Evolutionary conservation across 306 rosid genomes (phyloP).

Genomic region (Carpinus viminea): DNA sequence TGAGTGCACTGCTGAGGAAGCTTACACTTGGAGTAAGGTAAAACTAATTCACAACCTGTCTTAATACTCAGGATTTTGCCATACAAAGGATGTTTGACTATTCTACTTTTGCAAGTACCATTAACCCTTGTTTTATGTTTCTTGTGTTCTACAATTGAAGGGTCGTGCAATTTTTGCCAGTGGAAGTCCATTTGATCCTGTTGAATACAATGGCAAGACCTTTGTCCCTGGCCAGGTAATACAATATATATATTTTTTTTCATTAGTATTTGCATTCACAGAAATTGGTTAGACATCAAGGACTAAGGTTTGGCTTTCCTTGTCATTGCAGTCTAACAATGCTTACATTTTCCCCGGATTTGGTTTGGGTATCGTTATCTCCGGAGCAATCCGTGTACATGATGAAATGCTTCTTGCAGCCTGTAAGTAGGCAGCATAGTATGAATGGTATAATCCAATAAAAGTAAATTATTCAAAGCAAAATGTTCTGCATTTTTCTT

Average conservation of each 20-base stretch:
- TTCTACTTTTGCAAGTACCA: neutral
- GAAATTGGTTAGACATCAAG: neutral
- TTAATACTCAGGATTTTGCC: slow-evolving; percentile 4
- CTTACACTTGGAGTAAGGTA: slow-evolving; percentile 85
- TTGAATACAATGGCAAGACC: slow-evolving; percentile 70
- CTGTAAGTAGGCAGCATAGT: slow-evolving; percentile 54
- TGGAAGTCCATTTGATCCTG: slow-evolving; percentile 92
- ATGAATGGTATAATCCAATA: neutral
- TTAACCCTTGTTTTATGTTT: slow-evolving; percentile 10
- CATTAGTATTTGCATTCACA: neutral
- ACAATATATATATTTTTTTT: neutral
- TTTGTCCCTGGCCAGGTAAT: slow-evolving; percentile 77
- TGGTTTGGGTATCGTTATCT: slow-evolving; percentile 82
- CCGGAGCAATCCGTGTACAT: slow-evolving; percentile 89
- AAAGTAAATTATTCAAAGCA: neutral
- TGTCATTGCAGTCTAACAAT: slow-evolving; percentile 74
- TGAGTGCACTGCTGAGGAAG: slow-evolving; percentile 95
- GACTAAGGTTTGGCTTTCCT: slow-evolving; percentile 13
- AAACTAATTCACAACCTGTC: slow-evolving; percentile 12
- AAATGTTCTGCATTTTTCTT: neutral
- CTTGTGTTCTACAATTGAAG: slow-evolving; percentile 31
- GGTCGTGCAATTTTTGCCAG: slow-evolving; percentile 92
- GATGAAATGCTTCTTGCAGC: slow-evolving; percentile 96
- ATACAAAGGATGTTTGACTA: slow-evolving; percentile 15
- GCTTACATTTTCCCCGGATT: slow-evolving; percentile 92